Base-by-base conservation (phyloP, 2,329 filamentous ascomycete genomes). In the Paecilomyces sp. region DNA sequence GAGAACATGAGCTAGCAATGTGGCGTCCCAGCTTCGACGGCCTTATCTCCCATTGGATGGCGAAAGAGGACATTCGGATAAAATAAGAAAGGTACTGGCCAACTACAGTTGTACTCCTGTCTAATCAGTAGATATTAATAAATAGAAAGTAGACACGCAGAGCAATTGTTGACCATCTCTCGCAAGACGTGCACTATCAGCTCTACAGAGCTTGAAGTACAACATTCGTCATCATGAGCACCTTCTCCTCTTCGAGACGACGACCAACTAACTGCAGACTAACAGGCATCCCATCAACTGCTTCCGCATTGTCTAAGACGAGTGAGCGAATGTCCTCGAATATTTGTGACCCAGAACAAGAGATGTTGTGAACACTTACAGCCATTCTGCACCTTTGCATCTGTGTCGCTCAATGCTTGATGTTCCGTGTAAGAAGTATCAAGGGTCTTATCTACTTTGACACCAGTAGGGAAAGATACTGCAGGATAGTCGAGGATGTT, bases 231-330 rank as follows among this genome's bases (percentile, higher is more conserved):
- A 77, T 74, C 56, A 76, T 73, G 33, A 78, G 57, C 1, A 70
- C 66, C 55, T 68, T 71, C 61, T 73, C 71, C 54, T 73, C 71
- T 60, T 73, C 70, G 0, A 72, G 63, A 30, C 68, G 63, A 5
- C 64, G 63, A 2, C 68, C 70, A 3, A 71, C 68, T 11, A 72
- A 58, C 54, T 74, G 71, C 54, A 74, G 55, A 22, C 61, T 67
- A 2, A 73, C 69, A 1, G 70, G 69, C 54, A 66, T 64, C 12
- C 62, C 64, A 36, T 67, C 57, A 1, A 66, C 56, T 13, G 55
- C 57, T 2, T 60, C 60, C 5, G 60, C 59, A 8, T 54, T 60
- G 22, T 61, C 53, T 62, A 13, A 11, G 31, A 25, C 11, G 52
- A 30, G 47, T 57, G 18, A 51, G 56, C 11, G 3, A 18, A 55